These are phyloP conservation scores for Plenodomus tracheiphilus DNA, from an alignment of 2,329 filamentous ascomycete species.

Conservation along the genomic window DNA sequence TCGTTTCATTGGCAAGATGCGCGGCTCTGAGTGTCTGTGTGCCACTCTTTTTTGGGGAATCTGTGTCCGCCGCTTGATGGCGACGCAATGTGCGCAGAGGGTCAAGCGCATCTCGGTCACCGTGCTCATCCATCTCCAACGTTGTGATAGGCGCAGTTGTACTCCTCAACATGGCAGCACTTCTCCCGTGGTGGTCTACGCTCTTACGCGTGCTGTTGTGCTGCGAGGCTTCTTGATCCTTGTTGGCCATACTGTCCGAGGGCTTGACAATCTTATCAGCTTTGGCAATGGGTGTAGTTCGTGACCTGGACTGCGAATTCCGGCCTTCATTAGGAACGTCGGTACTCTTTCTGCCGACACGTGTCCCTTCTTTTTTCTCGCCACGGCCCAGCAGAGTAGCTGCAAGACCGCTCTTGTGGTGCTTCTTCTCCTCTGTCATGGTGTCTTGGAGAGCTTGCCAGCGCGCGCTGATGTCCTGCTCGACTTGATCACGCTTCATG, in stretches of 20 bases:
- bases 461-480: constrained; percentile 19
- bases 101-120: constrained; percentile 4
- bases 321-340: constrained; percentile 9
- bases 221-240: constrained; percentile 10
- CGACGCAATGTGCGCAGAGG: not conserved
- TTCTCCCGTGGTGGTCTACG: constrained; percentile 8
- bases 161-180: constrained; percentile 15
- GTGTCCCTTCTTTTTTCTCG: constrained; percentile 32
- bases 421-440: constrained; percentile 31
- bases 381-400: constrained; percentile 29
- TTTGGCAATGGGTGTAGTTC: constrained; percentile 15
- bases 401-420: constrained; percentile 26
- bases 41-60: constrained; percentile 5
- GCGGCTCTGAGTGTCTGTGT: constrained; percentile 6
- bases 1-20: constrained; percentile 2
- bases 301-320: constrained; percentile 8
- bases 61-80: not conserved
- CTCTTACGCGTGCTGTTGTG: constrained; percentile 16
- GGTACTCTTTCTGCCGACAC: constrained; percentile 31
- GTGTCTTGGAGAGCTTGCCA: constrained; percentile 31
- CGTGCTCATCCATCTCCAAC: constrained; percentile 7
- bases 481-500: constrained; percentile 38
- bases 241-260: not conserved
- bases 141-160: constrained; percentile 21
- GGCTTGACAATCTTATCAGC: not conserved